A percentile compares a stretch with the other conserved stretches of the same genome.
These are phyloP conservation scores for Aspergillus texensis DNA, from an alignment of 2,329 filamentous ascomycete species.

Conservation along the genomic window DNA sequence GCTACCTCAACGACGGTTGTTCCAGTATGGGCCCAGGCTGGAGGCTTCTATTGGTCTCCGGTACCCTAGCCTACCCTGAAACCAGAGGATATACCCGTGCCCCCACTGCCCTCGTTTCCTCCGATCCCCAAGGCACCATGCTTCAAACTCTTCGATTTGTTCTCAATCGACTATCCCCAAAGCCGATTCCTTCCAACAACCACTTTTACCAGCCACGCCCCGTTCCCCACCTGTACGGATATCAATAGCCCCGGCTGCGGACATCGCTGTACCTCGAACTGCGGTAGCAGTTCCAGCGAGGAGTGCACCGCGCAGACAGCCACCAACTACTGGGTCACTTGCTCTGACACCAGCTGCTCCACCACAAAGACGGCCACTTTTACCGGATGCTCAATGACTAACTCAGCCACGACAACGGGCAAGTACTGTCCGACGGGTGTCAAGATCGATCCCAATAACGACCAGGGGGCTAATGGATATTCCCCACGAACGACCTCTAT, in stretches of 20 bases:
- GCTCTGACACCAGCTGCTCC: neutral
- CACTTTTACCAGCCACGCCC: neutral
- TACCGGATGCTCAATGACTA: neutral
- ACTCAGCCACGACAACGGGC: neutral
- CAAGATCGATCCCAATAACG: neutral
- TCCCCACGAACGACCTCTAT: neutral
- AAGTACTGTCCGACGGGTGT: neutral
- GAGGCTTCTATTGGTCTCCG: neutral
- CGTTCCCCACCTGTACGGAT: neutral
- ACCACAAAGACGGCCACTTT: neutral
- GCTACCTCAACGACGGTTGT: too few species aligned
- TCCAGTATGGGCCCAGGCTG: too few species aligned
- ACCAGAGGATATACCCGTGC: neutral
- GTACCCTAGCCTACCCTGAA: neutral
- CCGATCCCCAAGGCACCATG: neutral
- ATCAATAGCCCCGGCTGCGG: neutral
- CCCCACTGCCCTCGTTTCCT: neutral
- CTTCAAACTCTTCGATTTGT: neutral
- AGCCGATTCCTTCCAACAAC: conserved; percentile 7
- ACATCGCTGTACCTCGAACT: neutral
- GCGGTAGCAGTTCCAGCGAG: neutral
- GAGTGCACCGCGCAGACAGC: neutral
- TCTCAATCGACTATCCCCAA: neutral
- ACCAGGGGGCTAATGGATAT: neutral
- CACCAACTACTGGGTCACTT: neutral